Base-by-base conservation (phyloP, 805 yeast genomes). In the Yarrowia porcina region DNA sequence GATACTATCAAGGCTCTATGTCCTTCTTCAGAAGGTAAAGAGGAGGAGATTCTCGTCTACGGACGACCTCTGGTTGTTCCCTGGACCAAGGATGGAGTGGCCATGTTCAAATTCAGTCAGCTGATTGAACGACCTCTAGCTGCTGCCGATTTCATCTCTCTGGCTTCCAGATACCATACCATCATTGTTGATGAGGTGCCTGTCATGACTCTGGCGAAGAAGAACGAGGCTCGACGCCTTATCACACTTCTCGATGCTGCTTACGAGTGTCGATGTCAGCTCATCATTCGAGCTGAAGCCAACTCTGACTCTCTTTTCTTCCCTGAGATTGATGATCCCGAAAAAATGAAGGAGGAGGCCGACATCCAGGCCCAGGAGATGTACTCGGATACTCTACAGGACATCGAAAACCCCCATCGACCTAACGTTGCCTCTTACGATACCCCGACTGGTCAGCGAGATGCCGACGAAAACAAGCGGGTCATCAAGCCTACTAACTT, bases 221-320 rank as follows among this genome's bases (percentile, higher is more conserved):
- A 84, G 67, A 85, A 85, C 67, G 89, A 86, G 67, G 91, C 91
- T 1, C 74, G 89, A 60, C 72, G 88, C 63, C 82, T 87, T 68
- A 87, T 87, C 59, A 84, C 88, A 0, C 72, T 87, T 18, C 69
- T 87, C 27, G 91, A 87, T 72, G 89, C 90, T 0, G 72, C 86
- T 12, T 87, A 87, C 70, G 91, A 87, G 69, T 80, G 86, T 17
- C 80, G 81, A 67, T 86, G 90, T 69, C 82, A 83, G 67, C 74
- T 87, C n/a, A 77, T 77, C 25, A 69, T 87, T 65, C 73, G 85
- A 63, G 71, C 81, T 32, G 86, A 80, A 49, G 82, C 76, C 0
- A 75, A 72, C 0, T 77, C 84, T 9, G 83, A 83, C 36, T 70
- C 74, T n/a, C 67, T 87, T 23, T 87, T 87, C 72, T 87, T 87